Evolutionary conservation across 2,329 filamentous ascomycete species (phyloP), one percentile per base, ranked within the genome.

Genomic region (Paraphaeosphaeria sporulosa): DNA sequence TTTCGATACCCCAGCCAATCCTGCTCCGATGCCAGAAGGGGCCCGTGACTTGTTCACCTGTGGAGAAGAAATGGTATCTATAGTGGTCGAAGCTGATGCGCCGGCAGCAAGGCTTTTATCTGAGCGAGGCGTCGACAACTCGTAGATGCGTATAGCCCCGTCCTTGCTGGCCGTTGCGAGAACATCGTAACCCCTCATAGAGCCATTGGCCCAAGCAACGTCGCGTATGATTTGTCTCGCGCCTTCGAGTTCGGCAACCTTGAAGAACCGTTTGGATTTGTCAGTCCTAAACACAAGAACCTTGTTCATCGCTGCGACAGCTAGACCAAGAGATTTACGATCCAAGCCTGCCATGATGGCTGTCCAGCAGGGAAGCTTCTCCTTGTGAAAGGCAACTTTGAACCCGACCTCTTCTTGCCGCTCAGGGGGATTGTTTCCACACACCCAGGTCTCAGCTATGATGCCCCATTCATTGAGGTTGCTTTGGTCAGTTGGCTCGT

Each of bases 141-240:
- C 89, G 72, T 96, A 97, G n/a, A 99, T 90, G 43, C 94, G 86
- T 43, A 97, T 88, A 68, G 88, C 89, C 3, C 95, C 94, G 74
- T 99, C 95, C 77, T 96, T 96, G 74, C 92, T 95, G 2, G 93
- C 94, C 6, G 94, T 96, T 3, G 94, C 95, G 68, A 98, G 86
- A 59, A 94, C 86, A 76, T 99, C 95, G 75, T 92, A 94, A 1
- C 94, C 94, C 42, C 94, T 84, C 70, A 96, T 93, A 65, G 93
- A 96, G 13, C 93, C 94, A 50, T 93, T 91, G 0, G 94, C 93
- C 95, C 95, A 99, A 2, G 92, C 90, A 1, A 97, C 87, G 75
- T 97, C 94, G 50, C 94, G 86, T 7, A 97, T 91, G 42, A 98
- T 84, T 0, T 89, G 89, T 8, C 87, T 84, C 69, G 97, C 91